A percentile compares a stretch with the other conserved stretches of the same genome.
Conservation (phyloP, 1,284 basidiomycete genomes). For the Apiotrichum laibachii region DNA sequence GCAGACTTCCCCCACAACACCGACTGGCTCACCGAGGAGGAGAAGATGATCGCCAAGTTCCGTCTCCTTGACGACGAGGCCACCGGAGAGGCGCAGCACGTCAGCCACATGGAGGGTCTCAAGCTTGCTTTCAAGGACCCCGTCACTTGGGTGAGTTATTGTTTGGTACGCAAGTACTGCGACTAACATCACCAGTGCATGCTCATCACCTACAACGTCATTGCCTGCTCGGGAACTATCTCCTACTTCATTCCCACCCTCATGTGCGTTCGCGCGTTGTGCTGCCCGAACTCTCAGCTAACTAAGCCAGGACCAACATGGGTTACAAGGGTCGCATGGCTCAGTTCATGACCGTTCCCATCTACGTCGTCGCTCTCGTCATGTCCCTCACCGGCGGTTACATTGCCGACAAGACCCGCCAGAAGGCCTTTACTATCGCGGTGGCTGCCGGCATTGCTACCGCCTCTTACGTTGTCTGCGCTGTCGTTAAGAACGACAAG, state of each 20-base stretch:
- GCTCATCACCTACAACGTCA: constrained; percentile 35
- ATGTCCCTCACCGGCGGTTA: constrained; percentile 41
- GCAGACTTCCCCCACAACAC: constrained; percentile 39
- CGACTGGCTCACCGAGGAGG: constrained; percentile 31
- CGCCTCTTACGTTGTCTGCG: constrained; percentile 41
- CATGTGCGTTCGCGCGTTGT: constrained; percentile 33
- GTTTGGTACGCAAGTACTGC: too few species aligned
- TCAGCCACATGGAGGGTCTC: constrained; percentile 26
- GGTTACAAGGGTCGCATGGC: constrained; percentile 42
- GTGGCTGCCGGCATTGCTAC: constrained; percentile 28
- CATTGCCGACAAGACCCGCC: constrained; percentile 43
- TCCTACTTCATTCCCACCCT: constrained; percentile 52
- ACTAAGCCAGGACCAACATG: too few species aligned
- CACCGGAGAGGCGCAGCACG: constrained; percentile 10
- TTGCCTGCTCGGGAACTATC: constrained; percentile 46
- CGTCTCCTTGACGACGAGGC: constrained; percentile 11
- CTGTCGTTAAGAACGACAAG: constrained; percentile 36
- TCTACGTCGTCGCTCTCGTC: constrained; percentile 50
- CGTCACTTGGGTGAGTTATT: constrained; percentile 26
- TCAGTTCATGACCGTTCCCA: constrained; percentile 53
- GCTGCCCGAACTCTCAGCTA: too few species aligned
- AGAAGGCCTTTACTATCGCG: constrained; percentile 46
- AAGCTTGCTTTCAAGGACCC: constrained; percentile 29
- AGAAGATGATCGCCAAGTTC: constrained; percentile 16
- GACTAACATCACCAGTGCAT: too few species aligned